Evolutionary conservation across 2,329 filamentous ascomycete genomes (phyloP).

Genomic region (Leptodontidium sp.): DNA sequence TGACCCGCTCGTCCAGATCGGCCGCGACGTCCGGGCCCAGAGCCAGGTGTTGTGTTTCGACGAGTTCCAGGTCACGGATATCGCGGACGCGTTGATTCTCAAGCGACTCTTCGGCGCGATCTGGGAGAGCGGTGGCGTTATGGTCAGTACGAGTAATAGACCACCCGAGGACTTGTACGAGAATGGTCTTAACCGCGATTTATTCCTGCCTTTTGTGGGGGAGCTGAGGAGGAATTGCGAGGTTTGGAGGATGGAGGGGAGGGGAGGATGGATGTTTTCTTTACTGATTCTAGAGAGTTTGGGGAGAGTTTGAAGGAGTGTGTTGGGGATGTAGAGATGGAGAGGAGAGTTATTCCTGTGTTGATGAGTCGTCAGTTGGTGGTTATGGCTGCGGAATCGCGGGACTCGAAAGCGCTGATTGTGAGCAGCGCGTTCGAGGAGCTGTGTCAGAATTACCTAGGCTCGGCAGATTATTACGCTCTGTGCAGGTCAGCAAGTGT

Average conservation of each 20-base stretch:
- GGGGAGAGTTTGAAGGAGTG: not conserved
- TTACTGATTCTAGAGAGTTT: slow-evolving; percentile 7
- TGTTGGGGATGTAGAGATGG: slow-evolving; percentile 1
- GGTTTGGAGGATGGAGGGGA: slow-evolving; percentile 27
- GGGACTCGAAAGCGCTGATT: not conserved
- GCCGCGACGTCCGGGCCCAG: slow-evolving; percentile 15
- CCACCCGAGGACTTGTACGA: slow-evolving; percentile 25
- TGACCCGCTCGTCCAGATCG: slow-evolving; percentile 24
- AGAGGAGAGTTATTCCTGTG: slow-evolving; percentile 20
- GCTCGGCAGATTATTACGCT: slow-evolving; percentile 25
- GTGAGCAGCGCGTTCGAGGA: slow-evolving; percentile 26
- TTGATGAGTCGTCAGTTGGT: slow-evolving; percentile 21
- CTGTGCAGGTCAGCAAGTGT: slow-evolving; percentile 15
- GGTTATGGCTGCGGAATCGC: slow-evolving; percentile 6
- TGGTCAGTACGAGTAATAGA: slow-evolving; percentile 26
- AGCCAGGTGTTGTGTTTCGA: slow-evolving; percentile 29
- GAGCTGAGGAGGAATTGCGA: slow-evolving; percentile 26
- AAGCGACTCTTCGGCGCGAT: slow-evolving; percentile 24
- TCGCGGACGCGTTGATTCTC: slow-evolving; percentile 31
- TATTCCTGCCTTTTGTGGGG: slow-evolving; percentile 29
- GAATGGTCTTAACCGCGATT: slow-evolving; percentile 26
- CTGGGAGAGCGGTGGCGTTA: slow-evolving; percentile 24
- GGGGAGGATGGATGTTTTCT: slow-evolving; percentile 17
- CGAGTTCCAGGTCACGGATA: slow-evolving; percentile 31
- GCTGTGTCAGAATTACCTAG: slow-evolving; percentile 24